Conservation (phyloP, 1,284 basidiomycete species). For the Omphalotus olearius region DNA sequence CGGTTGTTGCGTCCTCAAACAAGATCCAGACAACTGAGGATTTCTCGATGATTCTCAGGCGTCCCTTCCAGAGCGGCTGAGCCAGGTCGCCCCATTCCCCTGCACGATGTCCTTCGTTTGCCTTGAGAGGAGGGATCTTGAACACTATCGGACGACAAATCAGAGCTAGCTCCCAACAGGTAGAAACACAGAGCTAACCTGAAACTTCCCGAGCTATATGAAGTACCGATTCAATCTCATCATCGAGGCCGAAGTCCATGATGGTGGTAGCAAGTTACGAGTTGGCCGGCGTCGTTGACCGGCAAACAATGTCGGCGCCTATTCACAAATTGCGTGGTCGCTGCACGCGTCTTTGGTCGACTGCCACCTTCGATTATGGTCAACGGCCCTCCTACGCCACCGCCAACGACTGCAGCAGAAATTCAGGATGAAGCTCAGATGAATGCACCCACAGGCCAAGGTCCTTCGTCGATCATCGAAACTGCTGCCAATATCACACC, state of each 20-base stretch:
- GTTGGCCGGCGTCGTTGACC: conserved; percentile 2
- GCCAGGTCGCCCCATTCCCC: conserved; percentile 84
- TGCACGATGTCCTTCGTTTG: conserved; percentile 82
- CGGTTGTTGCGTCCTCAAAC: conserved; percentile 75
- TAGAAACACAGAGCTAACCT: conserved; percentile 38
- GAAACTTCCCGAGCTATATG: conserved; percentile 85
- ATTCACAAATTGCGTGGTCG: neutral
- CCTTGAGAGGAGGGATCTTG: conserved; percentile 79
- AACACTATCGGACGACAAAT: conserved; percentile 46
- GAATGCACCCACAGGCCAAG: conserved; percentile 11
- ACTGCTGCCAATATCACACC: conserved; percentile 5
- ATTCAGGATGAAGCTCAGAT: conserved; percentile 43
- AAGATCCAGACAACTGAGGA: conserved; percentile 53
- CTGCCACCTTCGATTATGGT: conserved; percentile 21
- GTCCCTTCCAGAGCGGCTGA: conserved; percentile 84
- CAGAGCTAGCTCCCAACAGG: conserved; percentile 13
- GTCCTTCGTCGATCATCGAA: neutral
- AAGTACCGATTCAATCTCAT: conserved; percentile 81
- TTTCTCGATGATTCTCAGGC: conserved; percentile 81
- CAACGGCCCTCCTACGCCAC: conserved; percentile 54
- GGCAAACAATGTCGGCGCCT: neutral
- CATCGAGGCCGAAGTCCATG: conserved; percentile 53
- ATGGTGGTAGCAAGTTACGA: conserved; percentile 7
- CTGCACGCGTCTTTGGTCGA: neutral
- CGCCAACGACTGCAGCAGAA: conserved; percentile 49